Evolutionary conservation across 441 rosid genomes (phyloP), one percentile per base, ranked within the genome.

Genomic region (Croton setiger): DNA sequence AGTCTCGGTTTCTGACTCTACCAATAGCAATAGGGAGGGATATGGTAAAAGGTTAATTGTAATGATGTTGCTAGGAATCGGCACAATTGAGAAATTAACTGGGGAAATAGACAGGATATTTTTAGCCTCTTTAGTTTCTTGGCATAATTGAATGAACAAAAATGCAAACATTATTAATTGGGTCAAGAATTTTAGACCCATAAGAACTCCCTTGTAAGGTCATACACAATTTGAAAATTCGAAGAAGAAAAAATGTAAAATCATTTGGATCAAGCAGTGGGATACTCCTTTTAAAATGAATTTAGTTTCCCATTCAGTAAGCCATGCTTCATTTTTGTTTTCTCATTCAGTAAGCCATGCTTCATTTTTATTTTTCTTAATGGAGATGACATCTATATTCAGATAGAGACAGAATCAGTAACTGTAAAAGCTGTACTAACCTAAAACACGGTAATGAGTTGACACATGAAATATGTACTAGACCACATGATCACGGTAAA

Each of bases 61-160:
- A 39, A 60, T 18, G 27, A 60, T 60, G 15, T 6, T 0, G 64
- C 37, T 27, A 55, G 37, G 33, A 17, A 10, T 41, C 1, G 37
- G 17, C 20, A 60, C 17, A 39, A 14, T 27, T 60, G n/a, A 60
- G n/a, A 60, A 27, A 60, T 20, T 3, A 36, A 2, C 27, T 60
- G 27, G 13, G 43, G 31, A 60, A 27, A 27, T 27, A 18, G 49
- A 60, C 2, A 8, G 15, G 13, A 59, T 8, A 37, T 23, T 17
- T 58, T 6, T 39, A 3, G 27, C 4, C 4, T 14, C 45, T 59
- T 27, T 17, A 17, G 21, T 37, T 37, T 5, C 35, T 10, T 59
- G 37, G 35, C 45, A 18, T 59, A 27, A 59, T 59, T 17, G 63
- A 58, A 58, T 58, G 37, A 63, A 44, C 36, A 6, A 45, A 44